Evolutionary conservation across 116 monocot genomes (phyloP), one percentile per base, ranked within the genome.

Genomic region (Zostera marina): DNA sequence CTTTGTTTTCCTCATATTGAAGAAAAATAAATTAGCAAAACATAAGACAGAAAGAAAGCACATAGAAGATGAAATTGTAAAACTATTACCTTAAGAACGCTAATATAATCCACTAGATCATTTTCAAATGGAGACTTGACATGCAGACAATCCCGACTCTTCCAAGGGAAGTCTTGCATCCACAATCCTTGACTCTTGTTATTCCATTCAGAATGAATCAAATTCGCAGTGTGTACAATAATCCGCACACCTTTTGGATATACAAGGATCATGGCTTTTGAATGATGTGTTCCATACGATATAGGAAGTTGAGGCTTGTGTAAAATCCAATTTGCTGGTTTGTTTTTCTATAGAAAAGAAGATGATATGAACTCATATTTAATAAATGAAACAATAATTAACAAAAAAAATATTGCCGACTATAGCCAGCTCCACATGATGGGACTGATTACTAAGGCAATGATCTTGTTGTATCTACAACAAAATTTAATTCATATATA

Each of bases 131-230:
- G 70, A 64, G 62, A 73, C 6, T 56, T 66, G 21, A 42, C 64
- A 55, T 48, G 73, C 12, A 41, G 40, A 54, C 45, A 66, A 14
- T 55, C 61, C 32, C 54, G 40, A 66, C 73, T 76, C 75, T 96
- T 96, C 76, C 75, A 82, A 60, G 89, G 96, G 42, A 96, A 96
- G 74, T 96, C 96, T 83, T 96, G 96, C 89, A 89, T 85, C 96
- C 96, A 96, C 41, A 96, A 70, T 51, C 89, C 96, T 65, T 96
- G 96, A 26, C 72, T 89, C 78, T 96, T 96, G 72, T 96, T 85
- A 71, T 89, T 96, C 96, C 96, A 96, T 39, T 96, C 96, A 59
- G 85, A 82, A 72, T 85, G 56, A 45, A 96, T 96, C 58, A 88
- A 69, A 69, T 96, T 96, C 63, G 96, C 89, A 22, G 96, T 88